Base-by-base conservation (phyloP, 257 asterid genomes). In the Solanum habrochaites region DNA sequence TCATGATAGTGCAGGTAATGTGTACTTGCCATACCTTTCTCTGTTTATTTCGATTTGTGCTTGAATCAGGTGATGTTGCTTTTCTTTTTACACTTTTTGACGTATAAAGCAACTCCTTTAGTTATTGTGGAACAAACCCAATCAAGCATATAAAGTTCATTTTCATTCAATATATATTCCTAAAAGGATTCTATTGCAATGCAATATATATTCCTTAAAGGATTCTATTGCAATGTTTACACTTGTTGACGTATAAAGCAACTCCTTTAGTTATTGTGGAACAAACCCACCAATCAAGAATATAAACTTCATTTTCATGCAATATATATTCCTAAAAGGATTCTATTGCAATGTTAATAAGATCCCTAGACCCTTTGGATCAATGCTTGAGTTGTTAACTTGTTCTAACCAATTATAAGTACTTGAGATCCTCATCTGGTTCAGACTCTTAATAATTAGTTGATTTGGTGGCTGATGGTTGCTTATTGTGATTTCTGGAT, bases 1-100 rank as follows among this genome's bases (percentile, higher is more conserved):
- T 97, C 91, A 92, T 90, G 91, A 93, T 94, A 82, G 98, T 97
- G 88, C 98, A 93, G 99, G 99, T 97, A 97, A 94, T 90, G 96
- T 92, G 89, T 87, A 89, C 91, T 88, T 89, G 89, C 37, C 83
- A 77, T 35, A 32, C 83, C 83, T 73, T 60, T 86, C 88, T 39
- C 32, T 23, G 82, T 39, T 74, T 37, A 23, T 23, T 40, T 74
- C 13, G 21, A 23, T 39, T 74, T 74, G 82, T 39, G 52, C 31
- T 74, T 39, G 32, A 39, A 39, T 27, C 56, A 74, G 52, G 56
- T 39, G 56, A 74, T 40, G 52, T 23, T 74, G 82, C 82, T 74
- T 74, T 39, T 74, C 56, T 74, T 74, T 74, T 23, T 74, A 74
- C 82, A 74, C 56, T 72, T 74, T 12, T 74, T 74, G 52, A 21